phyloP scores from a whole-genome alignment of 164 flowering plant genomes.

The Annona squamosa region DNA sequence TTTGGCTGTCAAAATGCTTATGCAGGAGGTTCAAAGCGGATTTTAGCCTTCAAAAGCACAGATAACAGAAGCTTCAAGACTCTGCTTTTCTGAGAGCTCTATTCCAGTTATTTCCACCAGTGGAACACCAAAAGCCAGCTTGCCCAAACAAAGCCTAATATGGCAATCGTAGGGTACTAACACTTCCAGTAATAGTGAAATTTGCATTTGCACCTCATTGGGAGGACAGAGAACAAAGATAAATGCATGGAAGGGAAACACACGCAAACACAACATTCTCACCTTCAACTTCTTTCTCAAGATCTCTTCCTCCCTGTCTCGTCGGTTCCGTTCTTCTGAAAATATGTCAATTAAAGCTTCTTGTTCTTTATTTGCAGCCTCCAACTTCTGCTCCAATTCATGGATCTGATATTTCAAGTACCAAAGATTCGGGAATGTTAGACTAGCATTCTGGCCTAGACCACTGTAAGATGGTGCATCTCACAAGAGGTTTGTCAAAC shows the following conservation, averaged over 20 bases:
- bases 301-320: slow-evolving; percentile 62
- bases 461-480: no score
- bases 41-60: no score
- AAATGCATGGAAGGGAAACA: neutral
- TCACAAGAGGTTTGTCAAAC: no score
- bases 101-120: no score
- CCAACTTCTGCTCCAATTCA: slow-evolving; percentile 35
- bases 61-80: no score
- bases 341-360: slow-evolving; percentile 61
- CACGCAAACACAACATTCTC: neutral
- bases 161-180: neutral
- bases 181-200: neutral
- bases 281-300: slow-evolving; percentile 69
- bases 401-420: slow-evolving; percentile 31
- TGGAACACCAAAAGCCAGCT: neutral
- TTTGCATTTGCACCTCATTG: neutral
- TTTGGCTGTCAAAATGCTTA: no score
- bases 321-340: slow-evolving; percentile 63
- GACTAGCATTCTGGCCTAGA: neutral
- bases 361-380: slow-evolving; percentile 64
- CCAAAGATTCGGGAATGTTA: neutral
- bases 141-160: neutral
- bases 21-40: no score
- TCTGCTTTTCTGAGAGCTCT: no score
- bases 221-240: neutral